Base-by-base conservation (phyloP, 2,329 filamentous ascomycete genomes). In the Paracorniculantispora psalliotae region DNA sequence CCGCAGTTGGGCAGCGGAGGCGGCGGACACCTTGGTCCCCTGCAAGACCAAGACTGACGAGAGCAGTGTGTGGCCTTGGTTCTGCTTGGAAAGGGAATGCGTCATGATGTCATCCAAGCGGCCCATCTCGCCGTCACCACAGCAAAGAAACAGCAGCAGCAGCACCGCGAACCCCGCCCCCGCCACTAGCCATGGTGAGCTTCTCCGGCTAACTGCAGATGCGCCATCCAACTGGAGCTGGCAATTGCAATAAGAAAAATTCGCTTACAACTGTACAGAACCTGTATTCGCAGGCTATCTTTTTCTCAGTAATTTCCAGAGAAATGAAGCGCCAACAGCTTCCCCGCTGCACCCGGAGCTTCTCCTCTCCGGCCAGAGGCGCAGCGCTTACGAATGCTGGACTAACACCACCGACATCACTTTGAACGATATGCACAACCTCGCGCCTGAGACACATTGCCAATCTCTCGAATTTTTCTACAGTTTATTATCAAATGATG, bases 101-200 rank as follows among this genome's bases (percentile, higher is more conserved):
- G 63, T 59, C 59, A 69, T 73, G 71, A 73, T 73, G 71, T 73
- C 71, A 73, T 72, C 26, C 50, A 52, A 48, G 53, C 30, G 21
- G 26, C 53, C 30, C 30, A 28, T 39, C 43, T 13, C 30, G n/a
- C 19, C 53, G 53, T 56, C 52, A 55, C 52, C 41, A 37, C 17
- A 21, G 41, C 50, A 44, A 26, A 54, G 9, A 35, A 17, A 49
- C 26, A 9, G 15, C 47, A 49, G 17, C 39, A 19, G 21, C 8
- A 19, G 13, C 35, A 43, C 15, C 15, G 12, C 15, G 26, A 47
- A 55, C 41, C 52, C 52, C 52, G 52, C 43, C 41, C 52, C 41
- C 19, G 41, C 50, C 15, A 41, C 6, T 12, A 33, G 30, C 30
- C 6, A 33, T 33, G 12, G 30, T 12, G 6, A 33, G 30, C 30